Percentiles rank a stretch among this genome's conserved stretches.
phyloP scores from a whole-genome alignment of 345 rosid species.

The Streptanthus diversifolius region DNA sequence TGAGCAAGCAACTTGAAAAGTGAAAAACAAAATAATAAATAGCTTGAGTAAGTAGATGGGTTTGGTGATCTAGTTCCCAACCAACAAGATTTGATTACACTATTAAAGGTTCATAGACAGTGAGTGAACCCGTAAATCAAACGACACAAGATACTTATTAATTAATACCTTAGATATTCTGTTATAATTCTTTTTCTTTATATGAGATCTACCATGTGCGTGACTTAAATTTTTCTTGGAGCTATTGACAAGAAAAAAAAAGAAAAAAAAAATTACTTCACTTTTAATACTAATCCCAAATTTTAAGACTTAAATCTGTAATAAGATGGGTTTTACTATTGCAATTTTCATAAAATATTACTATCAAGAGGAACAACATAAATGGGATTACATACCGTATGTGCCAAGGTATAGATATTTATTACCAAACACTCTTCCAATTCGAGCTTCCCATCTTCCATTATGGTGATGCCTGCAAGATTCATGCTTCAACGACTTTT shows the following conservation, averaged over 20 bases:
- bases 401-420: constrained; percentile 75
- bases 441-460: constrained; percentile 82
- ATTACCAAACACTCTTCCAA: constrained; percentile 75
- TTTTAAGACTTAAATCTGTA: background rate
- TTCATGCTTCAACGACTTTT: background rate
- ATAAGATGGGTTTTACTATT: background rate
- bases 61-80: constrained; percentile 36
- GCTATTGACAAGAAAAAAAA: constrained; percentile 2
- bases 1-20: background rate
- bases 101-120: constrained; percentile 6
- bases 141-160: background rate
- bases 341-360: background rate
- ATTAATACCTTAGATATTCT: background rate
- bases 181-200: background rate
- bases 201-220: constrained; percentile 29
- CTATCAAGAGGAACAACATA: background rate
- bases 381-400: constrained; percentile 39
- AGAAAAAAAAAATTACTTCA: background rate
- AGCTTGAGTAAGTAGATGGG: constrained; percentile 28
- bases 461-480: constrained; percentile 64
- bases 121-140: background rate
- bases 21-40: background rate
- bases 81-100: constrained; percentile 33
- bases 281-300: background rate
- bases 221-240: constrained; percentile 28